phyloP scores from a whole-genome alignment of 1,284 basidiomycete species.

The Hortiboletus rubellus region DNA sequence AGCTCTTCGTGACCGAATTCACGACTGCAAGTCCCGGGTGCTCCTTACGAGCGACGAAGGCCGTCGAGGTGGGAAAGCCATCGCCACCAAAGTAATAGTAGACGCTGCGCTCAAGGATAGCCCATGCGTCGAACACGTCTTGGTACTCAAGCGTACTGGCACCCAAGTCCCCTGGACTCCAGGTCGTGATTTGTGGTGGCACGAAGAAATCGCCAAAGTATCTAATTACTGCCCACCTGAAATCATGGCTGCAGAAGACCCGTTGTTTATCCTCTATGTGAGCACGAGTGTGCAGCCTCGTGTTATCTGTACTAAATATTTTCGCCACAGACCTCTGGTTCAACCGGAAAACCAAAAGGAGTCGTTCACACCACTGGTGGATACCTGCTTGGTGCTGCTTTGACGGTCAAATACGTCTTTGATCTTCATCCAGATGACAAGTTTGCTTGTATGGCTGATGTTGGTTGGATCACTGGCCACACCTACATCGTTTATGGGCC shows the following conservation, averaged over 20 bases:
- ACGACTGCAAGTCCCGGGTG: constrained; percentile 88
- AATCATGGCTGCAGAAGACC: constrained; percentile 88
- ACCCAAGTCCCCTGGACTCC: constrained; percentile 79
- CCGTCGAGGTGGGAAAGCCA: constrained; percentile 88
- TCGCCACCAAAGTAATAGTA: constrained; percentile 95
- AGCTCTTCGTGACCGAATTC: constrained; percentile 89
- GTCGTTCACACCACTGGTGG: constrained; percentile 96
- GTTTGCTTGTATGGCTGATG: constrained; percentile 98
- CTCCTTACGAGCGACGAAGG: constrained; percentile 98
- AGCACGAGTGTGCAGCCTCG: constrained; percentile 35
- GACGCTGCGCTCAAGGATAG: constrained; percentile 90
- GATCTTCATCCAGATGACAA: constrained; percentile 91
- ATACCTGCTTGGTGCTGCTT: constrained; percentile 85
- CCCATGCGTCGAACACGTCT: constrained; percentile 85
- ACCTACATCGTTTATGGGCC: constrained; percentile 98
- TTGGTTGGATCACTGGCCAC: constrained; percentile 99
- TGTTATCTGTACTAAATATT: not conserved
- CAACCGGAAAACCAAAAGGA: constrained; percentile 96
- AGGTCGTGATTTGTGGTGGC: constrained; percentile 96
- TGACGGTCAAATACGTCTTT: constrained; percentile 97
- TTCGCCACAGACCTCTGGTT: constrained; percentile 77
- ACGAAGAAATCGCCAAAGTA: constrained; percentile 85
- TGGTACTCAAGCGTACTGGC: constrained; percentile 91
- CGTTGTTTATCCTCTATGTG: constrained; percentile 96
- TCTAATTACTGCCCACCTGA: constrained; percentile 90